Base-by-base conservation (phyloP, 345 rosid species). In the Anacardium occidentale region DNA sequence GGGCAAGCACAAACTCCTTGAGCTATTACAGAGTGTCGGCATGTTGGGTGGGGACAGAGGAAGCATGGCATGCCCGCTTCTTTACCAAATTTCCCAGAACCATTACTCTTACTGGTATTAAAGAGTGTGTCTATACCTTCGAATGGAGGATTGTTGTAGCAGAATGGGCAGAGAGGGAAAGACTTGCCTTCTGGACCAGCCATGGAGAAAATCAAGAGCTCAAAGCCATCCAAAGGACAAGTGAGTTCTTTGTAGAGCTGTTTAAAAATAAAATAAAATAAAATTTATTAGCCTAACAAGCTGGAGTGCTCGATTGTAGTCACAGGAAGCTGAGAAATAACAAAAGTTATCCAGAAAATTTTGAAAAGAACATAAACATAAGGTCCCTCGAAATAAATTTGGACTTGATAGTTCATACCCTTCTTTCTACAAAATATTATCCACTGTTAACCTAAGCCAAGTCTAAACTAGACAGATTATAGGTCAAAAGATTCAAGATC, bases 1-100 rank as follows among this genome's bases (percentile, higher is more conserved):
- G 98, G 98, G 77, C 97, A 94, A 73, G 98, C 97, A 70, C 97
- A 94, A 55, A 94, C 97, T 71, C 98, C 98, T 78, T 91, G 97
- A 65, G 91, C 78, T 57, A 91, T 84, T 64, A 92, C 5, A 51
- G 98, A 94, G 69, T 92, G 97, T 57, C 79, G 88, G 72, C 98
- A 94, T 4, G 93, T 87, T 6, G 98, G 97, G 59, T 94, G 98
- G 9, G 92, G 93, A 65, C 98, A 94, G 72, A 89, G 90, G 65
- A 89, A 92, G 81, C 98, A 94, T 2, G 98, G 95, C 98, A 94
- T 92, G 69, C 98, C 97, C 7, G 92, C 81, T 59, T 92, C 97
- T 37, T 90, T 89, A 74, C 90, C 92, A 50, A 76, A 57, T 74
- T 87, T 86, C 5, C 81, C 84, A 40, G 83, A 70, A 77, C 72